Evolutionary conservation across 2,329 filamentous ascomycete genomes (phyloP).

Genomic region (Exophiala xenobiotica): DNA sequence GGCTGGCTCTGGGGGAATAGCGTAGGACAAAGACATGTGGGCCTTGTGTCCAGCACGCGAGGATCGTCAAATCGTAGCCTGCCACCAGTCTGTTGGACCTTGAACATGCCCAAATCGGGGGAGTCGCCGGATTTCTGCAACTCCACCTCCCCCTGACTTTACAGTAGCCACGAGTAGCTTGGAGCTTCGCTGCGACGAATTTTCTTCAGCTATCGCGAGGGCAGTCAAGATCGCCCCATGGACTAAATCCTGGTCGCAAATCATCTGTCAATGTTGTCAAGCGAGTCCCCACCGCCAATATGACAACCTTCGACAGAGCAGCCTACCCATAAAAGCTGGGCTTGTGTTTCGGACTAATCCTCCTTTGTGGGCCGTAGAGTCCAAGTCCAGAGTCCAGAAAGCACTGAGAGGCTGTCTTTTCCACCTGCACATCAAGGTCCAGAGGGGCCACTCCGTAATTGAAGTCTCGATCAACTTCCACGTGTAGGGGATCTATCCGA

Average conservation of each 20-base stretch:
- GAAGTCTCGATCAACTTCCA: no score
- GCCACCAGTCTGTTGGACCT: neutral
- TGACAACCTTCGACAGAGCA: neutral
- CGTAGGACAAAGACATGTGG: conserved; percentile 2
- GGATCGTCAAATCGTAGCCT: neutral
- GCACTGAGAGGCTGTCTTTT: no score
- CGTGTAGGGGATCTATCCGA: no score
- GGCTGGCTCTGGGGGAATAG: neutral
- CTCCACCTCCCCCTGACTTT: conserved; percentile 1
- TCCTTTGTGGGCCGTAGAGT: neutral
- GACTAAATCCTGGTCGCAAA: neutral
- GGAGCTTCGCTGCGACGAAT: neutral
- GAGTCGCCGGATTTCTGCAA: neutral
- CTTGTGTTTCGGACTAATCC: neutral
- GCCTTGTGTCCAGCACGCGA: neutral
- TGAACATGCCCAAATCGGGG: neutral
- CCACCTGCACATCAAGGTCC: no score
- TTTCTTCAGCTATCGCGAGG: neutral
- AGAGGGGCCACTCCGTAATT: no score
- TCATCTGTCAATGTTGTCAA: neutral
- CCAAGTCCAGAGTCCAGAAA: no score
- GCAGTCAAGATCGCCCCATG: neutral
- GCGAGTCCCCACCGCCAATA: neutral
- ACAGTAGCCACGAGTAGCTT: no score
- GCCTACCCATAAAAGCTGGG: neutral